These are phyloP conservation scores for Alternaria sp. DNA, from an alignment of 2,329 filamentous ascomycete species.

Conservation along the genomic window DNA sequence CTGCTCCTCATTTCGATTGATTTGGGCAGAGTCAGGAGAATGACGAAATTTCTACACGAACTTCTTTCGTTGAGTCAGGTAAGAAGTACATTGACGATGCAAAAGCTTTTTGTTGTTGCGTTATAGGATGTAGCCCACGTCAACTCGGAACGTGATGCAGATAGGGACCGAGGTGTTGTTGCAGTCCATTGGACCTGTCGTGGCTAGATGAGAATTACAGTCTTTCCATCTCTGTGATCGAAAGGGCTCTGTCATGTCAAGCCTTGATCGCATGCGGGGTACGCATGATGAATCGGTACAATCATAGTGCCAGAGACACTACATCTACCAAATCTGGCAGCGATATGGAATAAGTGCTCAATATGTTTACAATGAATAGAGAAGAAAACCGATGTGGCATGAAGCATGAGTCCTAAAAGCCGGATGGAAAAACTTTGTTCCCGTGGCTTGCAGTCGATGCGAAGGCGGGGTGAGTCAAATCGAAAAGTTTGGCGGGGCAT, in stretches of 20 bases:
- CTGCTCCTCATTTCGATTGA: background rate
- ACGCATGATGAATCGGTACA: background rate
- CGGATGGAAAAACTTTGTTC: slow-evolving; percentile 26
- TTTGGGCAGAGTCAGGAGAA: slow-evolving; percentile 3
- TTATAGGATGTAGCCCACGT: background rate
- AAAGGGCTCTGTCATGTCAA: background rate
- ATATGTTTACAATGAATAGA: background rate
- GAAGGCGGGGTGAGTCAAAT: slow-evolving; percentile 31
- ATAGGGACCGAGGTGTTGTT: background rate
- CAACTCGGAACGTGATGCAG: background rate
- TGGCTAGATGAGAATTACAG: too few species aligned
- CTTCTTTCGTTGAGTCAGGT: background rate
- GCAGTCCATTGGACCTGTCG: too few species aligned
- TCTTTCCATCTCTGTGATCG: background rate
- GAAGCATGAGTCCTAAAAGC: background rate
- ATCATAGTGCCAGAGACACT: background rate
- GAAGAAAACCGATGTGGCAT: background rate
- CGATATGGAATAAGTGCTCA: too few species aligned
- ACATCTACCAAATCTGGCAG: background rate
- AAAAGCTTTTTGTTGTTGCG: background rate
- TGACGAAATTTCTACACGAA: background rate
- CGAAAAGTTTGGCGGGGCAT: slow-evolving; percentile 30
- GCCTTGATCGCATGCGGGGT: background rate
- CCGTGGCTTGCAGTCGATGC: slow-evolving; percentile 16
- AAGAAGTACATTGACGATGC: background rate